Conservation (phyloP, 2,329 filamentous ascomycete species). For the Xenosphaeropsis pyriputrescens region DNA sequence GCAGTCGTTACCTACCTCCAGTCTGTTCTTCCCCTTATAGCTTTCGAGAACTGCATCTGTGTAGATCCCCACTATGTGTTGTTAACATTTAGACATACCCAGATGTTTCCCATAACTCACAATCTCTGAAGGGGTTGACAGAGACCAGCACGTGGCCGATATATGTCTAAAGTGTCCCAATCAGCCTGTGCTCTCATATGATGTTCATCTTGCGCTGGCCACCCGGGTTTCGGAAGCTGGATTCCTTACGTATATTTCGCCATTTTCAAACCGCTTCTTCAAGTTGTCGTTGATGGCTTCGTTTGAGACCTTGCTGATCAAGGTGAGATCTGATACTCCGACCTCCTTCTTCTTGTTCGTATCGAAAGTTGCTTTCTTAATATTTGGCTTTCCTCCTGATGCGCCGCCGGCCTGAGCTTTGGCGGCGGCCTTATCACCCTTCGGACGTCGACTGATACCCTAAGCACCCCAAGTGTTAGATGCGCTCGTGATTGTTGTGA, state of each 20-base stretch:
- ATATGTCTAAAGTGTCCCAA: slow-evolving; percentile 49
- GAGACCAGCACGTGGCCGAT: slow-evolving; percentile 99
- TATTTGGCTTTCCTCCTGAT: slow-evolving; percentile 35
- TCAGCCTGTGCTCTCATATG: background rate
- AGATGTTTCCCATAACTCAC: slow-evolving; percentile 25
- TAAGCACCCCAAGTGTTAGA: slow-evolving; percentile 7
- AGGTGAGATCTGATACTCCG: slow-evolving; percentile 89
- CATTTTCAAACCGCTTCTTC: slow-evolving; percentile 95
- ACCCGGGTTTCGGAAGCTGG: no score
- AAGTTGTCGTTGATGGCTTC: slow-evolving; percentile 98
- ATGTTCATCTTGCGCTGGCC: background rate
- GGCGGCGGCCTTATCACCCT: slow-evolving; percentile 16
- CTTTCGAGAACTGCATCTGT: slow-evolving; percentile 86
- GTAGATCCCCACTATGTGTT: slow-evolving; percentile 69
- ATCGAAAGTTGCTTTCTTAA: slow-evolving; percentile 94
- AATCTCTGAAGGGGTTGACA: slow-evolving; percentile 92
- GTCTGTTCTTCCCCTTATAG: slow-evolving; percentile 91
- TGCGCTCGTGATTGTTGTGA: background rate
- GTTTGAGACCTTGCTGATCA: slow-evolving; percentile 97
- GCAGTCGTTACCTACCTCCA: slow-evolving; percentile 43
- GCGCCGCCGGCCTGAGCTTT: slow-evolving; percentile 10
- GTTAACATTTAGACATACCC: slow-evolving; percentile 19
- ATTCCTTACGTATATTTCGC: slow-evolving; percentile 68
- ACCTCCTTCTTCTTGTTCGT: slow-evolving; percentile 98
- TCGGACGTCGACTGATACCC: slow-evolving; percentile 20